phyloP scores from a whole-genome alignment of 345 rosid genomes.

The Eucalyptus cloeziana region DNA sequence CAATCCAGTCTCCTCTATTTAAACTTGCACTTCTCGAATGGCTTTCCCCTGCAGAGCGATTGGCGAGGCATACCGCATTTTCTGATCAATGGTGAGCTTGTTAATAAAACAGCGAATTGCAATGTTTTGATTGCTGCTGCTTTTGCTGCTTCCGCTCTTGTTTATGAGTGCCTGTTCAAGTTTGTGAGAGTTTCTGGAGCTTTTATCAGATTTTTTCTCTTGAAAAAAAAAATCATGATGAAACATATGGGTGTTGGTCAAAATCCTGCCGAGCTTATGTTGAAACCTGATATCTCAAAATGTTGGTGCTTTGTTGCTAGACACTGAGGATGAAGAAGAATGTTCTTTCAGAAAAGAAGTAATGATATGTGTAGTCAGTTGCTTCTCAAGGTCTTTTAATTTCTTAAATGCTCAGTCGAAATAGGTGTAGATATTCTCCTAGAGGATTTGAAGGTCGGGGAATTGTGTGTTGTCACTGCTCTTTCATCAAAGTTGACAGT shows the following conservation, averaged over 20 bases:
- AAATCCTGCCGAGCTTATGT: neutral
- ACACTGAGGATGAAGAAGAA: neutral
- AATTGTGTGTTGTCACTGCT: neutral
- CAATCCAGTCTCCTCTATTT: neutral
- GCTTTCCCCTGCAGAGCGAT: neutral
- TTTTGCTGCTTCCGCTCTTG: neutral
- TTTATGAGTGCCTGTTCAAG: neutral
- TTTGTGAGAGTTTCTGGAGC: neutral
- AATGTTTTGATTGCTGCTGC: neutral
- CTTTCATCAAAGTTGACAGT: neutral
- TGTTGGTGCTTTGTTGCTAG: neutral
- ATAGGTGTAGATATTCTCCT: neutral
- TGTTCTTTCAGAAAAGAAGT: neutral
- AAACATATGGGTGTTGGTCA: neutral
- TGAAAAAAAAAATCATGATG: neutral
- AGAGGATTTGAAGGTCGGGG: neutral
- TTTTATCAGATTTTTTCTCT: neutral
- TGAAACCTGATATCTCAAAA: neutral
- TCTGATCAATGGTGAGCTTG: neutral
- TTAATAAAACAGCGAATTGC: neutral
- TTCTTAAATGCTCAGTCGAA: neutral
- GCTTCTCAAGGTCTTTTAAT: neutral
- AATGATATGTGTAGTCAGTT: neutral
- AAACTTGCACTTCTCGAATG: neutral
- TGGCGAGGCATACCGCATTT: neutral